These are phyloP conservation scores for Ajuga chamaepitys DNA, from an alignment of 257 asterid genomes.

Conservation along the genomic window DNA sequence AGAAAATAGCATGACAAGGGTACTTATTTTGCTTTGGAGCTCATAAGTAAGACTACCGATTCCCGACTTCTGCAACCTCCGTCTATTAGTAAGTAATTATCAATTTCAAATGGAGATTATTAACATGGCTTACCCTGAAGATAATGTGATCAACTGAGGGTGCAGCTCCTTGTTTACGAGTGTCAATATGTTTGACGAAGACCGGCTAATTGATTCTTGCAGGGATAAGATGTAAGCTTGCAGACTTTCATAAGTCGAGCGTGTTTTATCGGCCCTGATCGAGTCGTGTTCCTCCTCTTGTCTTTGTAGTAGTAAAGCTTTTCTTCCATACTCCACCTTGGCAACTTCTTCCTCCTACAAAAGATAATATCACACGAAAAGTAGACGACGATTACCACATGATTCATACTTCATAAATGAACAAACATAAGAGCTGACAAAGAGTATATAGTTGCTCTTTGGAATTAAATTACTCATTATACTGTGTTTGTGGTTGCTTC, in stretches of 20 bases:
- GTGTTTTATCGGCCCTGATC: slow-evolving; percentile 56
- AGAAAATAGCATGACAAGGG: no score
- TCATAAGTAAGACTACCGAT: no score
- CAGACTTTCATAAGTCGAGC: slow-evolving; percentile 44
- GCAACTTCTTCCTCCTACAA: slow-evolving; percentile 59
- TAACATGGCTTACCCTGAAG: slow-evolving; percentile 46
- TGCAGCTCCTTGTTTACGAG: slow-evolving; percentile 64
- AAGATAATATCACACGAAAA: neutral
- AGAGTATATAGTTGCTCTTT: no score
- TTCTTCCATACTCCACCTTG: slow-evolving; percentile 56
- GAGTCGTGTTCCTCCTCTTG: slow-evolving; percentile 62
- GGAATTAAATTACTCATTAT: no score
- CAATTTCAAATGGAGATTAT: neutral
- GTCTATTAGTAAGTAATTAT: neutral
- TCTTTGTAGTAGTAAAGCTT: slow-evolving; percentile 46
- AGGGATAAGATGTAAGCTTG: slow-evolving; percentile 44
- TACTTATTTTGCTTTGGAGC: no score
- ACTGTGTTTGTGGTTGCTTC: no score
- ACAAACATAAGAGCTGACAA: neutral
- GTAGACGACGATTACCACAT: neutral
- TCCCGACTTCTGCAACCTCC: no score
- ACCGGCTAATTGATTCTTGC: slow-evolving; percentile 50
- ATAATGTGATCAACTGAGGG: slow-evolving; percentile 65
- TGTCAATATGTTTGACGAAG: slow-evolving; percentile 40
- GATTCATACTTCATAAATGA: neutral